Evolutionary conservation across 1,139 yeast genomes (phyloP).

Genomic region (Yamadazyma membranifaciens): DNA sequence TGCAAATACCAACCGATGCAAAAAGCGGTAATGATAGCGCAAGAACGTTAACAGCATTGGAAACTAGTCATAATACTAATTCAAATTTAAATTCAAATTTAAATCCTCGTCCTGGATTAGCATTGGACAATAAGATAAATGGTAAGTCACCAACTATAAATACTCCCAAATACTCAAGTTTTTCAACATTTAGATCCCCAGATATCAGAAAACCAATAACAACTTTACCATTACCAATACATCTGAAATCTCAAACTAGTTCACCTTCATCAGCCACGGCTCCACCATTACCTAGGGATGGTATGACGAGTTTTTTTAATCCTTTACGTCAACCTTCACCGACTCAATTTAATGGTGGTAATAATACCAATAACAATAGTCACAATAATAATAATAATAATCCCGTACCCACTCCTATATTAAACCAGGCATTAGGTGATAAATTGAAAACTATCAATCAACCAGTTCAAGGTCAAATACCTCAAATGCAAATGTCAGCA

Average conservation of each 20-base stretch:
- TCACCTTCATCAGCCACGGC: slow-evolving; percentile 46
- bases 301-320: slow-evolving; percentile 24
- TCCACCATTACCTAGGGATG: slow-evolving; percentile 32
- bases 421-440: slow-evolving; percentile 27
- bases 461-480: background rate
- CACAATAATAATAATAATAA: slow-evolving; percentile 6
- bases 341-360: slow-evolving; percentile 16
- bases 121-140: slow-evolving; percentile 2
- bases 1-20: slow-evolving; percentile 49
- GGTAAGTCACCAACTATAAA: slow-evolving; percentile 17
- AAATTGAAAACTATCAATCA: slow-evolving; percentile 1
- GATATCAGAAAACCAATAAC: slow-evolving; percentile 34
- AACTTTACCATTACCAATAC: slow-evolving; percentile 40
- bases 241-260: slow-evolving; percentile 40
- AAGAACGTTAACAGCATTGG: slow-evolving; percentile 18
- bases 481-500: background rate
- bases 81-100: no score
- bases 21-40: slow-evolving; percentile 22
- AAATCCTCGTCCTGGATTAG: slow-evolving; percentile 7
- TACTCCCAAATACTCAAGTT: slow-evolving; percentile 25
- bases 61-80: slow-evolving; percentile 8
- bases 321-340: slow-evolving; percentile 31
- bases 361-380: no score
- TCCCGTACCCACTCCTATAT: slow-evolving; percentile 35
- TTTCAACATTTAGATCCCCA: slow-evolving; percentile 37